Evolutionary conservation across 139 green algal species (phyloP), one percentile per base, ranked within the genome.

Genomic region (Parachlorella kessleri): DNA sequence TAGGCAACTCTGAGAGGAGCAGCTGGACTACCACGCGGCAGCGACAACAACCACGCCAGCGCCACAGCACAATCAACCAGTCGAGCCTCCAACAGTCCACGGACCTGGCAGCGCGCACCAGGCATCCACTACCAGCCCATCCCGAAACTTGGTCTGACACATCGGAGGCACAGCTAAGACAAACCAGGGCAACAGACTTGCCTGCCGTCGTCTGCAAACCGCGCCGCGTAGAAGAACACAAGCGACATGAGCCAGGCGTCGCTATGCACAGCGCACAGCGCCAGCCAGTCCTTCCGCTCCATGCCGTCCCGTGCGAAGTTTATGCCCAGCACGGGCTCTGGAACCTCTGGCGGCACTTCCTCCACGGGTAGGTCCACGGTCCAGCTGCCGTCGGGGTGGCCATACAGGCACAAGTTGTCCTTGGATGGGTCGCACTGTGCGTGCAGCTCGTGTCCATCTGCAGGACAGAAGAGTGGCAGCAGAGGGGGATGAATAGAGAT

Each of bases 391-490:
- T 98, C 93, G 1, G 87, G 78, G 28, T 94, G 87, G 32, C 94
- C 96, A 83, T 99, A 99, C 23, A 99, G 84, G 80, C 95, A 99
- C 36, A 99, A 85, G 84, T 99, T 99, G n/a, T 99, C 97, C 39
- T 88, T 89, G 40, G 97, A 91, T 4, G 97, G 96, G 66, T 98
- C 91, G 65, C 89, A 95, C 2, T 87, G 66, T 3, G 87, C 75
- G 71, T 93, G 97, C 9, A 99, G 92, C 33, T 75, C 64, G 23
- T 67, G 55, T 5, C 35, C 8, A 18, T 87, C 82, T 87, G 77
- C 76, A 36, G n/a, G n/a, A n/a, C n/a, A n/a, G n/a, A n/a, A n/a
- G n/a, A n/a, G n/a, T n/a, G n/a, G n/a, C n/a, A n/a, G n/a, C n/a
- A n/a, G n/a, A n/a, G n/a, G n/a, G n/a, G n/a, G n/a, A n/a, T n/a